phyloP scores from a whole-genome alignment of 371 early-diverging fungal species.

The Ordospora pajunii region DNA sequence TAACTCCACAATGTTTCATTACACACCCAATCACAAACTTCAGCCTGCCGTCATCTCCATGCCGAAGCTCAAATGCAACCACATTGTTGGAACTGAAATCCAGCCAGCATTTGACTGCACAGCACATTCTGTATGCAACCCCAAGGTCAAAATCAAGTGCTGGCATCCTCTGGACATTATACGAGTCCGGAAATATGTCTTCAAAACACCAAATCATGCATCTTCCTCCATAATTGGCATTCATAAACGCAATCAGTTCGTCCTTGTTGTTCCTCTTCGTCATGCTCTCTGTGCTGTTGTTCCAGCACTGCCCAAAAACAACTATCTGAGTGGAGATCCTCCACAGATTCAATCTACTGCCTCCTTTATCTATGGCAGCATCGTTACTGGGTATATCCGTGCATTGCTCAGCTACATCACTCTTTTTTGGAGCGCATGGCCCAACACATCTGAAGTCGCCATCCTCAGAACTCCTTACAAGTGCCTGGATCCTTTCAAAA shows the following conservation, averaged over 20 bases:
- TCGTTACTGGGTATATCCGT: no score
- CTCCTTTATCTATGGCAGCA: no score
- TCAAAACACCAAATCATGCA: conserved; percentile 61
- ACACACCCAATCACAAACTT: conserved; percentile 24
- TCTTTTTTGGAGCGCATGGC: not conserved
- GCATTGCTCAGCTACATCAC: not conserved
- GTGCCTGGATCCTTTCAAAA: conserved; percentile 9
- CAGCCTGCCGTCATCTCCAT: not conserved
- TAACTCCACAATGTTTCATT: not conserved
- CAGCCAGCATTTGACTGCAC: conserved; percentile 27
- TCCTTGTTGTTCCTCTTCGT: conserved; percentile 59
- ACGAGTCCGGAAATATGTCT: not conserved
- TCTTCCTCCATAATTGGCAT: conserved; percentile 56
- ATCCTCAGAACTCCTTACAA: not conserved
- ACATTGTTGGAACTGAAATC: conserved; percentile 21
- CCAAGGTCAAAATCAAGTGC: conserved; percentile 14
- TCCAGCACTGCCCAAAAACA: conserved; percentile 60
- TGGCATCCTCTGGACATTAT: not conserved
- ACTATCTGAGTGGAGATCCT: conserved; percentile 55
- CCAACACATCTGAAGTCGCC: not conserved
- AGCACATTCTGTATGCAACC: not conserved
- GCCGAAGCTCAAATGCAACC: conserved; percentile 20
- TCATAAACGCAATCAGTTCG: conserved; percentile 61
- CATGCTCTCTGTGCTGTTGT: conserved; percentile 47
- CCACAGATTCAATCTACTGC: conserved; percentile 7